Evolutionary conservation across 2,329 filamentous ascomycete species (phyloP).

Genomic region (Triangularia verruculosa): DNA sequence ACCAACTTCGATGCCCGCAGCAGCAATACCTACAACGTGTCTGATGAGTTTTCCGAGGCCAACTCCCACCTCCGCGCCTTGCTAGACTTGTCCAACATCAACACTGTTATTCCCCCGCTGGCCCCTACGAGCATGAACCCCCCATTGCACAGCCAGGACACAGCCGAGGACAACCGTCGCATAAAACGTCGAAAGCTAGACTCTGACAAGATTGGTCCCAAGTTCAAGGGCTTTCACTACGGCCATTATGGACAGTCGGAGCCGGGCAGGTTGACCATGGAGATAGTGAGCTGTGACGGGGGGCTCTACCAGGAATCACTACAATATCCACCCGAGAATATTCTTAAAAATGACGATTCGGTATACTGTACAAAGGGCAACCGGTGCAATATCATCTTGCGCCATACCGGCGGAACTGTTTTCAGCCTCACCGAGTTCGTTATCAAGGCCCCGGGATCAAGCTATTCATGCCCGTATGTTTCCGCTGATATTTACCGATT

Average conservation of each 20-base stretch:
- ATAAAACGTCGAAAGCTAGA: constrained; percentile 70
- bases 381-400: constrained; percentile 80
- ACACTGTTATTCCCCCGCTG: constrained; percentile 29
- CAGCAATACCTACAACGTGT: constrained; percentile 37
- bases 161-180: constrained; percentile 49
- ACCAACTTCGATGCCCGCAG: constrained; percentile 13
- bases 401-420: constrained; percentile 73
- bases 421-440: constrained; percentile 84
- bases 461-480: constrained; percentile 83
- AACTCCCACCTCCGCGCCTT: constrained; percentile 45
- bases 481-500: background rate
- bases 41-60: constrained; percentile 35
- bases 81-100: constrained; percentile 35
- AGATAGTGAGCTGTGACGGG: constrained; percentile 86
- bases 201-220: constrained; percentile 52
- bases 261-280: constrained; percentile 76
- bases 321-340: constrained; percentile 71
- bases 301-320: constrained; percentile 65
- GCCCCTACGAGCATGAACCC: constrained; percentile 36
- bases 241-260: constrained; percentile 86
- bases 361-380: constrained; percentile 91
- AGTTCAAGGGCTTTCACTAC: constrained; percentile 66
- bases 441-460: constrained; percentile 77
- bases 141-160: constrained; percentile 37
- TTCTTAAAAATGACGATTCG: constrained; percentile 75